A percentile compares a stretch with the other conserved stretches of the same genome.
Conservation (phyloP, 208 protist species). For the Wallacemonas rigidus region DNA sequence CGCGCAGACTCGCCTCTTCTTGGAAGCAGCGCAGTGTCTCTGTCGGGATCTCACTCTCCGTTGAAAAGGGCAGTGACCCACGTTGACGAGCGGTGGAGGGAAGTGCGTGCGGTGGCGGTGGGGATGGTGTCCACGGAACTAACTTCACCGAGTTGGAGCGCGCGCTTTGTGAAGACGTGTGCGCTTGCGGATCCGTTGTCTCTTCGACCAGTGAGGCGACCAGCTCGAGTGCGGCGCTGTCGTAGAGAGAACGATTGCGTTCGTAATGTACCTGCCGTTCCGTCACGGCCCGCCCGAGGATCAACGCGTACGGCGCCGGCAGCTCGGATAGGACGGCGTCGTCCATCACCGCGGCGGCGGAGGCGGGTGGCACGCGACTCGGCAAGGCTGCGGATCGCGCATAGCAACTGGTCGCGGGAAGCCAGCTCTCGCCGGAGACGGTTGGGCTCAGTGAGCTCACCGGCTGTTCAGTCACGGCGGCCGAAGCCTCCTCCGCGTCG, state of each 20-base stretch:
- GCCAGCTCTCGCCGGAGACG: neutral
- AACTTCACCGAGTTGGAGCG: neutral
- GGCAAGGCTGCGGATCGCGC: neutral
- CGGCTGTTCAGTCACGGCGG: too few species aligned
- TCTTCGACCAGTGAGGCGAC: neutral
- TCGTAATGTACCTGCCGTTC: neutral
- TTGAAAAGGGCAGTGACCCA: constrained; percentile 7
- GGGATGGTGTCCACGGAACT: neutral
- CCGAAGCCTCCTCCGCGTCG: too few species aligned
- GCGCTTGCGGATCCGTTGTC: too few species aligned
- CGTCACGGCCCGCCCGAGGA: neutral
- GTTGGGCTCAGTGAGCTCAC: neutral
- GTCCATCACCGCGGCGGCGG: neutral
- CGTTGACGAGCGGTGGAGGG: neutral
- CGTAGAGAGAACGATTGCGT: neutral
- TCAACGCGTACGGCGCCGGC: neutral
- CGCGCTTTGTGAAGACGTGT: neutral
- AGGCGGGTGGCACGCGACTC: neutral
- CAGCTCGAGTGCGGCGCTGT: neutral
- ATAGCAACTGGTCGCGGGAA: neutral
- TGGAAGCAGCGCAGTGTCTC: too few species aligned
- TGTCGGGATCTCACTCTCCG: neutral
- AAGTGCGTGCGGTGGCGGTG: neutral
- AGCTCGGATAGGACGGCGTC: neutral
- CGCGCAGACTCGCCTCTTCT: neutral